Evolutionary conservation across 441 rosid genomes (phyloP), one percentile per base, ranked within the genome.

Genomic region (Erodium texanum): DNA sequence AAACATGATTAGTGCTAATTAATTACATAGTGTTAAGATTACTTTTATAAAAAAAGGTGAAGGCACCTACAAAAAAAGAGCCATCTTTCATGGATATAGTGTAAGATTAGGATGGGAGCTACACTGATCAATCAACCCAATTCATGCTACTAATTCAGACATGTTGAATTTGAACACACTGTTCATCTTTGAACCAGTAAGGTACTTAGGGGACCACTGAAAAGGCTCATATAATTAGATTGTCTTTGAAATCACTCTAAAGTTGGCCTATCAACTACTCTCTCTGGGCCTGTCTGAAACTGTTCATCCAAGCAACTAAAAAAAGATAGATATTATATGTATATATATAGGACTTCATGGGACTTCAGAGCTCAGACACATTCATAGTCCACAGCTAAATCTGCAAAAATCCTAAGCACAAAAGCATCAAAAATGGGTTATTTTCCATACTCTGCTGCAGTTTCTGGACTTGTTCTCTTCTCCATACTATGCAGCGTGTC

Each of bases 191-290:
- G 22, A 52, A 52, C 59, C 22, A 16, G 7, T 52, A n/a, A 52
- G 59, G 22, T 18, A 7, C 5, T 16, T 16, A 18, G 24, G 61
- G 61, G 22, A 32, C 61, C 61, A 54, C 9, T 52, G 61, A 54
- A 54, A 54, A 19, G 61, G 61, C 1, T 54, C 61, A 54, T 3
- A 54, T 54, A 6, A 54, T 5, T 18, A 54, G 23, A 54, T 7
- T 54, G 61, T 54, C 61, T 54, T 54, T 0, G 61, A 54, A 54
- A 18, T n/a, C 61, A 54, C 61, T 54, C 61, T 54, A 54, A 54
- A 19, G 61, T 19, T 54, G 61, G 23, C 16, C 61, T 54, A 16
- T 7, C 61, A 54, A 54, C 61, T 19, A 54, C 61, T 54, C 61
- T 19, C 10, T 8, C 2, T 18, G 7, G 61, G 61, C 22, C 23